A percentile compares a stretch with the other conserved stretches of the same genome.
phyloP scores from a whole-genome alignment of 2,329 filamentous ascomycete genomes.

The Colletotrichum falcatum region DNA sequence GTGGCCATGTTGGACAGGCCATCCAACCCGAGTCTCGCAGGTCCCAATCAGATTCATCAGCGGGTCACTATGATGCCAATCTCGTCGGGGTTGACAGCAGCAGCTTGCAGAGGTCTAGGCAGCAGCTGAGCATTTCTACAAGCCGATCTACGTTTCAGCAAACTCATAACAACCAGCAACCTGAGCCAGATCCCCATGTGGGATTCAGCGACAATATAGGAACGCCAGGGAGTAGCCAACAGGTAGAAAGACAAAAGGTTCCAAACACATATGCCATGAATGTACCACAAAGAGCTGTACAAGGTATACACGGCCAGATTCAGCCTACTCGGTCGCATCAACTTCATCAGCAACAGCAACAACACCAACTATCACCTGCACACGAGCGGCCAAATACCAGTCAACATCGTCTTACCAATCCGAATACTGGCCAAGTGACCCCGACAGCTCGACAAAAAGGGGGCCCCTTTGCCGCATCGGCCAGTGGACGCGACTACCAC shows the following conservation, averaged over 20 bases:
- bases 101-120: conserved; percentile 1
- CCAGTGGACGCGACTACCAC: conserved; percentile 6
- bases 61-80: background rate
- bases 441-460: conserved; percentile 9
- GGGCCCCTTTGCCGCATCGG: conserved; percentile 4
- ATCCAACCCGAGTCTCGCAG: background rate
- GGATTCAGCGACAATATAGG: background rate
- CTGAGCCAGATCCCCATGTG: background rate
- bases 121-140: conserved; percentile 1
- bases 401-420: conserved; percentile 36
- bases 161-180: background rate
- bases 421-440: background rate
- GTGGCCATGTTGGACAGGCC: background rate
- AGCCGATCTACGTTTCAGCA: conserved; percentile 3
- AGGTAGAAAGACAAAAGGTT: background rate
- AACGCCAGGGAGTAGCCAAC: background rate
- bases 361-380: background rate
- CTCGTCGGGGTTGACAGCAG: background rate
- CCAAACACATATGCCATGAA: conserved; percentile 2
- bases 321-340: conserved; percentile 28
- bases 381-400: conserved; percentile 21
- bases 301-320: conserved; percentile 15
- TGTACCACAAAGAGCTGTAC: conserved; percentile 4
- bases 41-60: background rate
- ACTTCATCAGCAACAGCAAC: conserved; percentile 39